Conservation (phyloP, 192 early-diverging fungal genomes). For the Phlyctochytrium planicorne region DNA sequence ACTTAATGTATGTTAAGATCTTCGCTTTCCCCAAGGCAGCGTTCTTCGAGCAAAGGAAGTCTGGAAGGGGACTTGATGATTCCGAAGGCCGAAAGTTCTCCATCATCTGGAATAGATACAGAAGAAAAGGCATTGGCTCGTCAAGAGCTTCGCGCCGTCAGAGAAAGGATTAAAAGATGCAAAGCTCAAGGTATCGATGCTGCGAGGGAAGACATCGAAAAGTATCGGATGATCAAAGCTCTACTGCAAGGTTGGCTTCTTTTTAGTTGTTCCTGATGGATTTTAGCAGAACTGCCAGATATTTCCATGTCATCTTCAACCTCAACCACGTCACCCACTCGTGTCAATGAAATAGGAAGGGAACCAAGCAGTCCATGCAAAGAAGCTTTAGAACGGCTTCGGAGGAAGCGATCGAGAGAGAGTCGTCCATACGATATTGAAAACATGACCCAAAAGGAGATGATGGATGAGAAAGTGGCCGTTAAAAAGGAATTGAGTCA, state of each 20-base stretch:
- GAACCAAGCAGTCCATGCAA: constrained; percentile 2
- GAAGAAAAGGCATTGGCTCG: not conserved
- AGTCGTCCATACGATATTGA: constrained; percentile 15
- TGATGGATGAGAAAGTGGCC: constrained; percentile 27
- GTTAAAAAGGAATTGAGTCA: constrained; percentile 24
- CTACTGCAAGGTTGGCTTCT: not conserved
- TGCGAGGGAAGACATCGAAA: not conserved
- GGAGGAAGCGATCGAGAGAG: constrained; percentile 14
- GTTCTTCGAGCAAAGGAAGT: too few species aligned
- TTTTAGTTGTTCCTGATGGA: not conserved
- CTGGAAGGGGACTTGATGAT: too few species aligned
- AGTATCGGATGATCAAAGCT: constrained; percentile 3
- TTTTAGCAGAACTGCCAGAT: not conserved
- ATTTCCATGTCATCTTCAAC: constrained; percentile 1
- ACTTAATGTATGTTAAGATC: too few species aligned
- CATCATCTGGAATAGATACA: too few species aligned
- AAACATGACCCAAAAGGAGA: constrained; percentile 19
- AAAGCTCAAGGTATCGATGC: not conserved
- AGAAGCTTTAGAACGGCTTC: constrained; percentile 14
- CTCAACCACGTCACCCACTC: not conserved
- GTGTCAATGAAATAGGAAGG: not conserved
- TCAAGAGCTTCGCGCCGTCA: not conserved
- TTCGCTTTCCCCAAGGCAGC: too few species aligned
- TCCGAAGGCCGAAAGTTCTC: too few species aligned
- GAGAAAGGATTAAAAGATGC: not conserved